Evolutionary conservation across 1,284 basidiomycete genomes (phyloP).

Genomic region (Malassezia furfur): DNA sequence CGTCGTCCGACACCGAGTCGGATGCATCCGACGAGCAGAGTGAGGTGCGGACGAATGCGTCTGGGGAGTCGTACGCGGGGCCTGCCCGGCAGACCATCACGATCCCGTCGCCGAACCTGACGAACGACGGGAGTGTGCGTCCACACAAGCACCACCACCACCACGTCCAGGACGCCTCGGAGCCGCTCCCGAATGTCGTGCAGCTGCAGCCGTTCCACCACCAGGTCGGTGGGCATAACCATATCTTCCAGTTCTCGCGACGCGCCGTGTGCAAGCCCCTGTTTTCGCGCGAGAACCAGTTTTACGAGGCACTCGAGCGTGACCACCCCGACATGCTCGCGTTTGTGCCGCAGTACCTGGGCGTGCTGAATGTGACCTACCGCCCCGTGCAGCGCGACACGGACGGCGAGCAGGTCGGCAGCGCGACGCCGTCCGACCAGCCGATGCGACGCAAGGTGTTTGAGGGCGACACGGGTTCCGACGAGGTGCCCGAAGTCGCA

Average conservation of each 20-base stretch:
- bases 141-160: constrained; percentile 41
- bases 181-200: constrained; percentile 52
- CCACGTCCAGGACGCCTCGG: constrained; percentile 13
- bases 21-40: neutral
- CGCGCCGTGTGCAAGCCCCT: constrained; percentile 98
- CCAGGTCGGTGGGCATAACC: constrained; percentile 91
- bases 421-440: constrained; percentile 7
- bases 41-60: neutral
- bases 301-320: constrained; percentile 91
- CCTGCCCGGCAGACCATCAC: neutral
- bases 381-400: constrained; percentile 23
- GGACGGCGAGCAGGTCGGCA: neutral
- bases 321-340: constrained; percentile 80
- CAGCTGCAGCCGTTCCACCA: constrained; percentile 92
- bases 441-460: constrained; percentile 35
- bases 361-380: constrained; percentile 96
- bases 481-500: constrained; percentile 60
- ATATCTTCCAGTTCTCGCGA: constrained; percentile 96
- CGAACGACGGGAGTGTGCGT: constrained; percentile 11
- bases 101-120: constrained; percentile 12
- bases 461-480: constrained; percentile 27
- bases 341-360: constrained; percentile 91
- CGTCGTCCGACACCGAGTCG: neutral
- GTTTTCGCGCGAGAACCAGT: constrained; percentile 89
- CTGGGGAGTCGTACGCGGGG: neutral